These are phyloP conservation scores for Gossypium mustelinum DNA, from an alignment of 345 rosid species.

Conservation along the genomic window DNA sequence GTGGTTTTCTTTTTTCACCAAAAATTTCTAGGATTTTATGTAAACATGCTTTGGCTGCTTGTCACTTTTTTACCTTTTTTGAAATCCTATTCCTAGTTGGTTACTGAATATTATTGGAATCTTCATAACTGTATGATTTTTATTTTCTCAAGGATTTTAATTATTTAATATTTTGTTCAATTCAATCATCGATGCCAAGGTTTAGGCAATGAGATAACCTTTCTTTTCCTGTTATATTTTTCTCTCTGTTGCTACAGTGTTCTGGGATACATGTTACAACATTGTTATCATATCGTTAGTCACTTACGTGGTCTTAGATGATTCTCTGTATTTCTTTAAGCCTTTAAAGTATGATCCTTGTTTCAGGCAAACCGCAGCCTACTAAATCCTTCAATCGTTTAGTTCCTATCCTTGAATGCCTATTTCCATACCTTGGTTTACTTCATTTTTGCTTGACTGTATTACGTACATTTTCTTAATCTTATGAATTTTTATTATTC, in stretches of 20 bases:
- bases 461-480: background rate
- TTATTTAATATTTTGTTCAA: background rate
- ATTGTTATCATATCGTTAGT: background rate
- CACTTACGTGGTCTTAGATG: background rate
- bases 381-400: background rate
- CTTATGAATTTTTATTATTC: slow-evolving; percentile 2
- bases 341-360: background rate
- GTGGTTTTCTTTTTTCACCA: background rate
- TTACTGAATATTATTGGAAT: background rate
- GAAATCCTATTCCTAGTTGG: background rate
- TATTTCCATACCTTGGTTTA: background rate
- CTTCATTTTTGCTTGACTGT: background rate
- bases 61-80: background rate
- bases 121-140: background rate
- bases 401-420: slow-evolving; percentile 2
- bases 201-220: background rate
- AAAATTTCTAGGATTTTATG: background rate
- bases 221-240: background rate
- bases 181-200: background rate
- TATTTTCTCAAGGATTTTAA: background rate
- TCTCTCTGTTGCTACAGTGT: background rate
- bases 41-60: background rate
- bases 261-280: background rate
- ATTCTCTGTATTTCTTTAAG: background rate
- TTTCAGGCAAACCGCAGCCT: background rate